Evolutionary conservation across 805 yeast genomes (phyloP), one percentile per base, ranked within the genome.

Genomic region (Torulaspora delbrueckii): DNA sequence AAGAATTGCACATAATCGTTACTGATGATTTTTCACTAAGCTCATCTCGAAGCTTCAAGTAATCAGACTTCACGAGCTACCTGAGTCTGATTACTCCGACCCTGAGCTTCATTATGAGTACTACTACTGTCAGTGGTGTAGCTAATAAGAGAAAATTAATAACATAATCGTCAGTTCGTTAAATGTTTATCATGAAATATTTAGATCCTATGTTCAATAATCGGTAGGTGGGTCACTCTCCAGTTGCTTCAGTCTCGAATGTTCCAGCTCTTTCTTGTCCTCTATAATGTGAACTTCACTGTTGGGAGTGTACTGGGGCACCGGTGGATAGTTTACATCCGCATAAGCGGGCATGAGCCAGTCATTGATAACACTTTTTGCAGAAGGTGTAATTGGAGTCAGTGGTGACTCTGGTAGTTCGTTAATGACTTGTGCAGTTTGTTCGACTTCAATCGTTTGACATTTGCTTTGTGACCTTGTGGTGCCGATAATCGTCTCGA

Each of bases 401-500:
- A 45, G 22, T 12, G 48, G 48, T 19, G 48, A 45, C 22, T 40
- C 48, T 6, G 35, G 14, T n/a, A n/a, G 36, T n/a, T 35, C 48
- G 12, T 23, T 27, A 4, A 16, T 13, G 18, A 19, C 34, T 31
- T 13, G 34, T 8, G 9, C 5, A 10, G 34, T 16, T 16, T 7
- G 8, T 12, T 36, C 44, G 10, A 24, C 33, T 8, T 32, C 38
- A 5, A 32, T 37, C 10, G 32, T 32, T 32, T 38, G 43, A 10
- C 36, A 30, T 5, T 27, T 32, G 28, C 7, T 19, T 22, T 32
- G 39, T 7, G 51, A 48, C 51, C 91, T 69, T 54, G 78, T 83
- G 0, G 95, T 88, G 3, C 97, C 97, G 23, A 89, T 74, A 18
- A 86, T 72, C 1, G 88, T 76, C 62, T 86, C 96, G 1, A 87